Evolutionary conservation across 306 rosid species (phyloP).

Genomic region (Carpinus viminea): DNA sequence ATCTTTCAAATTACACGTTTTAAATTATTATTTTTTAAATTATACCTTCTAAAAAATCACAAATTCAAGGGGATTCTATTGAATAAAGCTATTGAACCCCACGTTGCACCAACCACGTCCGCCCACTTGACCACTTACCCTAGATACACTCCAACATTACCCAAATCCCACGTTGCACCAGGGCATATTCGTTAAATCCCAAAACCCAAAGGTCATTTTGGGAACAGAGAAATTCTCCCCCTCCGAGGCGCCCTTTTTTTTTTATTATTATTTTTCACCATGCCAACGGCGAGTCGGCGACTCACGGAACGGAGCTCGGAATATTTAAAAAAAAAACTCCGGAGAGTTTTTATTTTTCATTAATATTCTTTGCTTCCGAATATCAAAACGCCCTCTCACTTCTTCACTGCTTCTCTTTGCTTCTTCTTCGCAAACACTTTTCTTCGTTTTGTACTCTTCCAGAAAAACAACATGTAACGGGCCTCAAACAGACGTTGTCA

Average conservation of each 20-base stretch:
- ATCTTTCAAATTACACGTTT: too few species aligned
- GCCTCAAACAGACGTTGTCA: conserved; percentile 16
- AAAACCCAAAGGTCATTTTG: conserved; percentile 4
- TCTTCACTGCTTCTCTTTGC: background rate
- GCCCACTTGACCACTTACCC: too few species aligned
- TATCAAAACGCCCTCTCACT: conserved; percentile 12
- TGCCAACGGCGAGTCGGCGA: conserved; percentile 34
- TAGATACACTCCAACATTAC: background rate
- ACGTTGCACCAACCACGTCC: background rate
- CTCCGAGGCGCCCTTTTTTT: conserved; percentile 2
- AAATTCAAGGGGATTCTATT: too few species aligned
- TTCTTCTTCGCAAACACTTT: conserved; percentile 27
- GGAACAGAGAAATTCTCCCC: background rate
- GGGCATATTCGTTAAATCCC: conserved; percentile 22
- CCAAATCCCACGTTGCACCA: conserved; percentile 18
- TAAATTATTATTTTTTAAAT: too few species aligned
- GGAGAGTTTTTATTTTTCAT: background rate
- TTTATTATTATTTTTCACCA: background rate
- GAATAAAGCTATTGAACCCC: too few species aligned
- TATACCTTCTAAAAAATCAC: too few species aligned
- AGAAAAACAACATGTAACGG: conserved; percentile 22
- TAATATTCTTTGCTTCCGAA: conserved; percentile 17
- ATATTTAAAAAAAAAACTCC: too few species aligned
- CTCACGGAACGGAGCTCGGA: background rate
- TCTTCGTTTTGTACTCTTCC: conserved; percentile 6